Conservation (phyloP, 495 filamentous ascomycete species). For the Penicillium silybi region DNA sequence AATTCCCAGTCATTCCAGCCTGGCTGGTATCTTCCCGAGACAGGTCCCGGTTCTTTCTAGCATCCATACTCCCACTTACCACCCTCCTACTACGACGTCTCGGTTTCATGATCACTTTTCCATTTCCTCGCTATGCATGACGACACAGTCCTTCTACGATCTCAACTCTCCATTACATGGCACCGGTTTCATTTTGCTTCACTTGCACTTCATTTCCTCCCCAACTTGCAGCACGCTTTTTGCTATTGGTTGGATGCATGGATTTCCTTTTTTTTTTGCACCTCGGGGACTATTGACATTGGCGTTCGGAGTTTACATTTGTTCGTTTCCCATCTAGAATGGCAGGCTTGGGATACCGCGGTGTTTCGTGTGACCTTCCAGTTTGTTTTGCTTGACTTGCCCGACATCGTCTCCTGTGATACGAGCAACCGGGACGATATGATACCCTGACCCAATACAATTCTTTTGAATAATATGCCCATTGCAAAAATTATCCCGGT, state of each 20-base stretch:
- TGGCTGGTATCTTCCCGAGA: not conserved
- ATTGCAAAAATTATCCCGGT: not conserved
- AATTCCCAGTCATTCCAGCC: conserved; percentile 12
- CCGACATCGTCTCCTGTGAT: not conserved
- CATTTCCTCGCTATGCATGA: conserved; percentile 11
- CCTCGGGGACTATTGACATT: not conserved
- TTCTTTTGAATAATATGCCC: conserved; percentile 11
- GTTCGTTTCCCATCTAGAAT: conserved; percentile 19
- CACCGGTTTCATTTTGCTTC: not conserved
- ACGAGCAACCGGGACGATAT: conserved; percentile 17
- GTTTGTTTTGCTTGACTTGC: not conserved
- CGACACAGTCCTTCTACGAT: conserved; percentile 1
- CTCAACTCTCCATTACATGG: not conserved
- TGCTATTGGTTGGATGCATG: conserved; percentile 1
- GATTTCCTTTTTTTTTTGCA: not conserved
- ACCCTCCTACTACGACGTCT: not conserved
- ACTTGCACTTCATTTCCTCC: not conserved
- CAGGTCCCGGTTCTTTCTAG: not conserved
- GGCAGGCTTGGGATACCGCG: conserved; percentile 19
- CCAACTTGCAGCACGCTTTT: not conserved
- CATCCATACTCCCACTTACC: not conserved
- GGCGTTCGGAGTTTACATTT: conserved; percentile 11
- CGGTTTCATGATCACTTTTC: conserved; percentile 1
- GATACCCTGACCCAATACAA: conserved; percentile 31
- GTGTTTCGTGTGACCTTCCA: conserved; percentile 10